A percentile compares a stretch with the other conserved stretches of the same genome.
These are phyloP conservation scores for Candida maris DNA, from an alignment of 805 yeast genomes.

Conservation along the genomic window DNA sequence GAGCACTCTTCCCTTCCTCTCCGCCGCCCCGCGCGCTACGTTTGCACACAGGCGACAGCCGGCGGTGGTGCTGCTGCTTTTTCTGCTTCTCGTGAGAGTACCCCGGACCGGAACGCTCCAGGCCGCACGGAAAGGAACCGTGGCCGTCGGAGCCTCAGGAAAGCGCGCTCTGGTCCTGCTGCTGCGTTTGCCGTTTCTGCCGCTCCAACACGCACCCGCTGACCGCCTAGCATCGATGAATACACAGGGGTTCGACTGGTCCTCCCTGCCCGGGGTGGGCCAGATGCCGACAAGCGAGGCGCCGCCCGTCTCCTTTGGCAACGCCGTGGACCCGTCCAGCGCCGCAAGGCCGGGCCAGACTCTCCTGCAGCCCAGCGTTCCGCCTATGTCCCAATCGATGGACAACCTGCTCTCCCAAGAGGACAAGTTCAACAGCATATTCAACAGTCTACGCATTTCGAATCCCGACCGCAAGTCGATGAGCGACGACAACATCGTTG, in stretches of 20 bases:
- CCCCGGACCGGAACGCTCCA: too few species aligned
- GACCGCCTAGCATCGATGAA: too few species aligned
- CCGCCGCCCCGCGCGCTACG: too few species aligned
- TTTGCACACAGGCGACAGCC: too few species aligned
- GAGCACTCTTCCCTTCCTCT: too few species aligned
- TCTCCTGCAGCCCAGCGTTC: background rate
- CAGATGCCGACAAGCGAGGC: background rate
- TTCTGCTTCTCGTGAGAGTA: too few species aligned
- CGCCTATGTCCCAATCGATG: background rate
- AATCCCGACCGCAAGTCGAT: constrained; percentile 14
- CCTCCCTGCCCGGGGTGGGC: constrained; percentile 18
- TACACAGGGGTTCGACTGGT: constrained; percentile 21
- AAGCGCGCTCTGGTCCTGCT: too few species aligned
- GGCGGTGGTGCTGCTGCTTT: too few species aligned
- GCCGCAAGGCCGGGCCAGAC: constrained; percentile 8
- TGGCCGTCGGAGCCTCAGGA: too few species aligned
- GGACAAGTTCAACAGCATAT: constrained; percentile 21
- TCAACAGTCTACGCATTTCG: constrained; percentile 18
- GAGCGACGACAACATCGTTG: constrained; percentile 21
- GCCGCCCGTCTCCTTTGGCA: constrained; percentile 44
- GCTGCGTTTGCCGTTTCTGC: too few species aligned
- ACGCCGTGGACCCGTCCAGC: constrained; percentile 16
- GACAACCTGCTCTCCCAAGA: constrained; percentile 7
- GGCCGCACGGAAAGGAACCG: too few species aligned
- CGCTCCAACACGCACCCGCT: too few species aligned